Evolutionary conservation across 192 early-diverging fungal species (phyloP).

Genomic region (Backusella mclennaniae): DNA sequence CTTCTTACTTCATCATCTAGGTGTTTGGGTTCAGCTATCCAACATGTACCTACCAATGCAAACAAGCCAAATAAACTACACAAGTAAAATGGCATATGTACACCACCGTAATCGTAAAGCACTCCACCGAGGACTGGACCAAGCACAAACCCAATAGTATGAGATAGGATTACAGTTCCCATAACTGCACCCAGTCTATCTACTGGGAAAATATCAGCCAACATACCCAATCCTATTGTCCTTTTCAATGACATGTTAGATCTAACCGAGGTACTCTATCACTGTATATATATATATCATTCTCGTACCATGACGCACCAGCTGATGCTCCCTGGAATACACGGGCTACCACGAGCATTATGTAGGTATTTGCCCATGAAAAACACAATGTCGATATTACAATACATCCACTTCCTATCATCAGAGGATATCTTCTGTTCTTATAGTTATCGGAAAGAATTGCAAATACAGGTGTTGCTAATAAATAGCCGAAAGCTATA

Average conservation of each 20-base stretch:
- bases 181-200: slow-evolving; percentile 64
- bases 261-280: background rate
- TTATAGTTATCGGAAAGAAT: background rate
- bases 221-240: slow-evolving; percentile 68
- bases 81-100: slow-evolving; percentile 68
- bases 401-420: background rate
- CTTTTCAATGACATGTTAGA: slow-evolving; percentile 14
- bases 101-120: slow-evolving; percentile 62
- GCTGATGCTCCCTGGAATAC: slow-evolving; percentile 68
- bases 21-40: slow-evolving; percentile 58
- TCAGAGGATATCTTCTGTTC: slow-evolving; percentile 2
- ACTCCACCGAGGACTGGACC: slow-evolving; percentile 66
- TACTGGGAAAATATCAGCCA: slow-evolving; percentile 63
- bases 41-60: slow-evolving; percentile 55
- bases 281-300: background rate
- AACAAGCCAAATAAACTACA: slow-evolving; percentile 53
- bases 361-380: slow-evolving; percentile 57
- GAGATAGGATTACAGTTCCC: slow-evolving; percentile 64
- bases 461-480: background rate
- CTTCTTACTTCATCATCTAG: background rate
- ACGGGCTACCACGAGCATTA: slow-evolving; percentile 61
- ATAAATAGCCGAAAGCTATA: background rate
- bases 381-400: slow-evolving; percentile 30
- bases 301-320: slow-evolving; percentile 60
- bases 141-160: slow-evolving; percentile 65